Percentiles rank a stretch among this genome's conserved stretches.
Evolutionary conservation across 768 basidiomycete genomes (phyloP).

Genomic region (Obba rivulosa): DNA sequence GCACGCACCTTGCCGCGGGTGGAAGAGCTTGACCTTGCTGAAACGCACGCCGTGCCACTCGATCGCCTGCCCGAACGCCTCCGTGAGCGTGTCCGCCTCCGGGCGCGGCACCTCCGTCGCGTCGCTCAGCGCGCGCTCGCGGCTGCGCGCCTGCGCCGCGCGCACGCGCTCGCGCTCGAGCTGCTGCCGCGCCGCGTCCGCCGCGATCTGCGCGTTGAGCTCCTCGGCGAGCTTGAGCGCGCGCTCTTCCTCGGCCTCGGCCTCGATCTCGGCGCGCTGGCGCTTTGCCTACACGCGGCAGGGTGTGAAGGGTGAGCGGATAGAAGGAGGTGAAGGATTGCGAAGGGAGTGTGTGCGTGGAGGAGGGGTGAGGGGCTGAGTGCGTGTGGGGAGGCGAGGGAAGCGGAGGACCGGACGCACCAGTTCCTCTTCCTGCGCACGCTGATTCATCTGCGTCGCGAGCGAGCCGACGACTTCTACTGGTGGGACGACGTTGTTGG

Average conservation of each 20-base stretch:
- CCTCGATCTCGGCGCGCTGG: constrained; percentile 52
- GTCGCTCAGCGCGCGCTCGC: constrained; percentile 65
- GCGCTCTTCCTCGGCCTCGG: constrained; percentile 42
- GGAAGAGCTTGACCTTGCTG: constrained; percentile 63
- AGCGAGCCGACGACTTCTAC: constrained; percentile 64
- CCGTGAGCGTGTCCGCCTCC: constrained; percentile 46
- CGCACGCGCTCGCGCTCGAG: constrained; percentile 47
- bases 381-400: no score
- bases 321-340: not conserved
- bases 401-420: constrained; percentile 30
- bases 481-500: constrained; percentile 47
- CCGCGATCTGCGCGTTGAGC: constrained; percentile 61
- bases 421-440: constrained; percentile 65
- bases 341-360: no score
- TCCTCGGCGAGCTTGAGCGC: constrained; percentile 51
- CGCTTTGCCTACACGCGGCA: constrained; percentile 57
- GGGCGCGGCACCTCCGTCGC: constrained; percentile 55
- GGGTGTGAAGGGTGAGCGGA: no score
- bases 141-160: constrained; percentile 41
- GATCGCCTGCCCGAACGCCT: constrained; percentile 55
- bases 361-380: not conserved
- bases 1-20: constrained; percentile 57
- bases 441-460: constrained; percentile 71
- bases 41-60: constrained; percentile 56
- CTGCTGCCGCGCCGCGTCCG: constrained; percentile 56